phyloP scores from a whole-genome alignment of 768 basidiomycete genomes.

The Lyophyllum atratum region DNA sequence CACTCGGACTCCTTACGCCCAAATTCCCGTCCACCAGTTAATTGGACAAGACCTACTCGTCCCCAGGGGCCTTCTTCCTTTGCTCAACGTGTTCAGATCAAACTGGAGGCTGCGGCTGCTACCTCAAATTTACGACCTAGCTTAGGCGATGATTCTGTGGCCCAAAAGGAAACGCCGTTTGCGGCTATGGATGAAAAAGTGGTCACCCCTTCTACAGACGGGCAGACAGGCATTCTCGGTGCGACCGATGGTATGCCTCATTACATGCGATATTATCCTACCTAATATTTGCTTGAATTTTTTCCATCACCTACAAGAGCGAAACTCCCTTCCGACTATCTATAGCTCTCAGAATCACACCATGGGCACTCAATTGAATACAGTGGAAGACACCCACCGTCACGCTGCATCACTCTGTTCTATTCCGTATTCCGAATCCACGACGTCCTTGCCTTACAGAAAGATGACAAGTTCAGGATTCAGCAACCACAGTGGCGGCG shows the following conservation, averaged over 20 bases:
- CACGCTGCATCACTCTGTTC: neutral
- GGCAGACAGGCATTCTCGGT: neutral
- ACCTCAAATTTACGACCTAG: neutral
- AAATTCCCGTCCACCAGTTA: slow-evolving; percentile 6
- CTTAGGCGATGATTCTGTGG: neutral
- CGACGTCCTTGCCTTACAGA: slow-evolving; percentile 1
- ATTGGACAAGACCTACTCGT: neutral
- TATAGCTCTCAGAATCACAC: neutral
- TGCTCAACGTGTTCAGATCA: slow-evolving; percentile 44
- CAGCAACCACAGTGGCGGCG: neutral
- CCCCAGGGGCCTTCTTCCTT: slow-evolving; percentile 37
- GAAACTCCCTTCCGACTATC: neutral
- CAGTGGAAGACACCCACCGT: neutral
- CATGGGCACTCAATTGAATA: neutral
- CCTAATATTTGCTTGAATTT: neutral
- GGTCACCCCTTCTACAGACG: neutral
- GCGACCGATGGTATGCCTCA: neutral
- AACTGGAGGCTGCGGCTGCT: slow-evolving; percentile 27
- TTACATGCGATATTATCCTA: neutral
- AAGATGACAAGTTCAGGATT: neutral
- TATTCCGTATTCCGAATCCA: neutral
- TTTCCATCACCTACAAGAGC: neutral
- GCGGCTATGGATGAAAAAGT: neutral
- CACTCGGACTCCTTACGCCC: neutral
- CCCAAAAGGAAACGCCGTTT: neutral